Evolutionary conservation across 2,329 filamentous ascomycete species (phyloP).

Genomic region (Xylariaceae sp.): DNA sequence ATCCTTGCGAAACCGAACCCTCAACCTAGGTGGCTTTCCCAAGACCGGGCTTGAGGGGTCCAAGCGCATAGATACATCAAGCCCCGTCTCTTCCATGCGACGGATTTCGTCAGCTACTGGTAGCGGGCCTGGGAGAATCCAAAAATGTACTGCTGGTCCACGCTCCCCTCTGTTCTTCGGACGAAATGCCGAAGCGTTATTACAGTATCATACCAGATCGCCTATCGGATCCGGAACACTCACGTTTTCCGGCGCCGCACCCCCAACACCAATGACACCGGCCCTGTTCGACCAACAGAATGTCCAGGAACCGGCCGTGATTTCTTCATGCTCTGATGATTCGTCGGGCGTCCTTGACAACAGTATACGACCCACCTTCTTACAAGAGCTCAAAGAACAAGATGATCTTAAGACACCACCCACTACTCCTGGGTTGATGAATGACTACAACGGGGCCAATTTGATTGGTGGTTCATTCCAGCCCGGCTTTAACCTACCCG

Average conservation of each 20-base stretch:
- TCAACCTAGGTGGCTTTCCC: slow-evolving; percentile 34
- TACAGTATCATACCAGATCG: slow-evolving; percentile 40
- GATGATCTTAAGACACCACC: slow-evolving; percentile 51
- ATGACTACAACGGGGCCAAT: slow-evolving; percentile 39
- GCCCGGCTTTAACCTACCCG: slow-evolving; percentile 28
- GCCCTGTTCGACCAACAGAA: slow-evolving; percentile 36
- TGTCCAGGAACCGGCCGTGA: slow-evolving; percentile 38
- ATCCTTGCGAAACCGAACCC: slow-evolving; percentile 42
- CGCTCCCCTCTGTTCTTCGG: slow-evolving; percentile 44
- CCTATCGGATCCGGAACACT: slow-evolving; percentile 37
- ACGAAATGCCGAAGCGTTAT: slow-evolving; percentile 42
- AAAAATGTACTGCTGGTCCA: slow-evolving; percentile 38
- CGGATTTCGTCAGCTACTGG: slow-evolving; percentile 52
- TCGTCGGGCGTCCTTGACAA: slow-evolving; percentile 30
- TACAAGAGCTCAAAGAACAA: slow-evolving; percentile 32
- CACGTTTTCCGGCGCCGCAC: slow-evolving; percentile 38
- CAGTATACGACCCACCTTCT: slow-evolving; percentile 17
- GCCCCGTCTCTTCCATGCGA: slow-evolving; percentile 42
- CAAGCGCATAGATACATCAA: slow-evolving; percentile 41
- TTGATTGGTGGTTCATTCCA: slow-evolving; percentile 31
- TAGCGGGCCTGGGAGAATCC: slow-evolving; percentile 37
- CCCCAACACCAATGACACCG: slow-evolving; percentile 49
- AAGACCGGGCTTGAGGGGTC: slow-evolving; percentile 47
- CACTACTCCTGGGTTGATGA: slow-evolving; percentile 47
- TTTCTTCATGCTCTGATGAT: slow-evolving; percentile 38